Conservation (phyloP, 257 asterid species). For the Hygrophila difformis region DNA sequence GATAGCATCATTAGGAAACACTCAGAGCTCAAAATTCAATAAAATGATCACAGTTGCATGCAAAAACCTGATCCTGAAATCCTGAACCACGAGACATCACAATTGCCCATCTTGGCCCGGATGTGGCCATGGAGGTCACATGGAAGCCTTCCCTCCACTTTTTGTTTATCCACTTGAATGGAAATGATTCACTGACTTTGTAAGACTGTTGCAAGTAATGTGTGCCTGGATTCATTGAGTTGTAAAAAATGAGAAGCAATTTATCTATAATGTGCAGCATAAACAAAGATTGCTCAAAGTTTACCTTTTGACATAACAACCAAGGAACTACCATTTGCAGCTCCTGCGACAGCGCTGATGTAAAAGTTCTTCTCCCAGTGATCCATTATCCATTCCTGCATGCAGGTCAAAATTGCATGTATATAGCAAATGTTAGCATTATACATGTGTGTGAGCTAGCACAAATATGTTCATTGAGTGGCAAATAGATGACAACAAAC, state of each 20-base stretch:
- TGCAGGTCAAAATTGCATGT: conserved; percentile 8
- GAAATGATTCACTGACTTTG: conserved; percentile 83
- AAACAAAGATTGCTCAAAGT: neutral
- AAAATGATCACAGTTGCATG: neutral
- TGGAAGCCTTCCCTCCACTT: conserved; percentile 83
- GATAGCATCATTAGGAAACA: neutral
- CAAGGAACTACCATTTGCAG: conserved; percentile 65
- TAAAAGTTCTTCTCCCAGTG: conserved; percentile 78
- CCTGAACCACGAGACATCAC: conserved; percentile 87
- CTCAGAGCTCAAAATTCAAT: neutral
- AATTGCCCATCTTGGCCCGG: conserved; percentile 74
- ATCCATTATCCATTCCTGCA: conserved; percentile 84
- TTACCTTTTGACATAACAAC: conserved; percentile 88
- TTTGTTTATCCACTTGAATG: conserved; percentile 90
- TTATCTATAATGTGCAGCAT: neutral
- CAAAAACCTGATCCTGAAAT: conserved; percentile 62
- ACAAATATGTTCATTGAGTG: neutral
- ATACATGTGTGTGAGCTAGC: neutral
- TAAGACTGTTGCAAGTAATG: conserved; percentile 69
- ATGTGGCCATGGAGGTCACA: conserved; percentile 84
- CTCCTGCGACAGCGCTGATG: conserved; percentile 80
- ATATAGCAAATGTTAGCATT: neutral
- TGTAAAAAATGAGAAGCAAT: neutral
- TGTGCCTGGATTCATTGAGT: conserved; percentile 58
- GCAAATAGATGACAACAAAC: neutral